A percentile compares a stretch with the other conserved stretches of the same genome.
Evolutionary conservation across 176 grass and related monocot genomes (phyloP).

Genomic region (Cenchrus purpureus): DNA sequence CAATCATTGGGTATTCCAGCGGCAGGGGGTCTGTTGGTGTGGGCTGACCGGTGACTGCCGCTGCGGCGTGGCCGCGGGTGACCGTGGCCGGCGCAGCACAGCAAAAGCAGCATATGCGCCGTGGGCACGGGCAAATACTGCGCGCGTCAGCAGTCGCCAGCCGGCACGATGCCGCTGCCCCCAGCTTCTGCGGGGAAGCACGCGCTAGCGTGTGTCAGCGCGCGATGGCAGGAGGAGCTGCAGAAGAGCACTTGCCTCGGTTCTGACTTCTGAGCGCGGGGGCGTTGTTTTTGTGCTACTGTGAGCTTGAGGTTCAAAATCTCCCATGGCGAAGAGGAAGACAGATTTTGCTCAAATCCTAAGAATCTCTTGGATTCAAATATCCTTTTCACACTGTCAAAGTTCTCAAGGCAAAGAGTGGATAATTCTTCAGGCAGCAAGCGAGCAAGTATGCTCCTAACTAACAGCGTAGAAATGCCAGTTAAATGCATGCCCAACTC

Average conservation of each 20-base stretch:
- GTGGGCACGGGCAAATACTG: not conserved
- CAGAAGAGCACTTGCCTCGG: no score
- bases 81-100: not conserved
- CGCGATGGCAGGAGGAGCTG: no score
- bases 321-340: no score
- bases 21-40: no score
- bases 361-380: not conserved
- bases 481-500: constrained; percentile 5
- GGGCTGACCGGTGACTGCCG: no score
- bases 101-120: no score
- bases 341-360: no score
- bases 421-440: not conserved
- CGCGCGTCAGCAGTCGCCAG: not conserved
- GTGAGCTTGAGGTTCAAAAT: not conserved
- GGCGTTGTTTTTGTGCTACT: not conserved
- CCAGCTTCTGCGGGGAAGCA: not conserved
- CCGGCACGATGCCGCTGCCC: not conserved
- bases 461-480: not conserved
- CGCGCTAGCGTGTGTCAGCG: not conserved
- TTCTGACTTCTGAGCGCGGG: no score
- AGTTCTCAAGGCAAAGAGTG: not conserved
- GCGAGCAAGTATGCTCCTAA: not conserved
- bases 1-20: not conserved
- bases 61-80: not conserved
- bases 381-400: no score